A percentile compares a stretch with the other conserved stretches of the same genome.
Conservation (phyloP, 805 yeast genomes). For the Kodamaea fukazawae region DNA sequence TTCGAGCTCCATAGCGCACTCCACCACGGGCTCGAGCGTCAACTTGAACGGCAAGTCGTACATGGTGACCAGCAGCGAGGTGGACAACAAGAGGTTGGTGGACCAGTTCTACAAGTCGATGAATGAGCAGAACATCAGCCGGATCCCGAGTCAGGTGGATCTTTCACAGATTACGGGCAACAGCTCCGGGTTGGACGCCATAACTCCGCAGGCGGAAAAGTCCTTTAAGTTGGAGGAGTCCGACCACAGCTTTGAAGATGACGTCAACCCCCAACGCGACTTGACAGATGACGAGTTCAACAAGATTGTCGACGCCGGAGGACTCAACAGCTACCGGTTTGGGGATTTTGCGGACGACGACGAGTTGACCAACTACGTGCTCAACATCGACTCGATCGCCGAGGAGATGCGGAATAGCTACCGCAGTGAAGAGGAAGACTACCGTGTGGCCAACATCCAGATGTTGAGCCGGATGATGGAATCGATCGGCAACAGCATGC, state of each 20-base stretch:
- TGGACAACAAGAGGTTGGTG: slow-evolving; percentile 34
- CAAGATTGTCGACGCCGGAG: slow-evolving; percentile 19
- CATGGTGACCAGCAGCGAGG: slow-evolving; percentile 2
- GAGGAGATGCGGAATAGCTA: slow-evolving; percentile 12
- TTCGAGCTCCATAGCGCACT: slow-evolving; percentile 2
- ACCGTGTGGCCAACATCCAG: slow-evolving; percentile 1
- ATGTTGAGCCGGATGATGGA: slow-evolving; percentile 6
- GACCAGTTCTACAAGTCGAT: slow-evolving; percentile 38
- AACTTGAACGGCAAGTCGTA: slow-evolving; percentile 3
- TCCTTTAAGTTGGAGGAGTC: slow-evolving; percentile 4
- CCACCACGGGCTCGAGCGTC: slow-evolving; percentile 4
- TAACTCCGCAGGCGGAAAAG: slow-evolving; percentile 8
- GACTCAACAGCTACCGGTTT: slow-evolving; percentile 13
- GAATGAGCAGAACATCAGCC: slow-evolving; percentile 15
- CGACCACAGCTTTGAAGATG: not conserved
- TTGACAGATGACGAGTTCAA: slow-evolving; percentile 14
- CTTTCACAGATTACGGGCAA: not conserved
- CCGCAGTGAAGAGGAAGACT: not conserved
- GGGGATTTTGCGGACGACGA: slow-evolving; percentile 19
- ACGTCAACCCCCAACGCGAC: slow-evolving; percentile 5
- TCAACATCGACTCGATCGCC: slow-evolving; percentile 26
- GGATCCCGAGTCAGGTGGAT: slow-evolving; percentile 4
- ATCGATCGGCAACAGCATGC: slow-evolving; percentile 1
- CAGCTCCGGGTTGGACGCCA: not conserved
- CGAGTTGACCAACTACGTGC: slow-evolving; percentile 25